Evolutionary conservation across 768 basidiomycete species (phyloP).

Genomic region (Trametes coccinea): DNA sequence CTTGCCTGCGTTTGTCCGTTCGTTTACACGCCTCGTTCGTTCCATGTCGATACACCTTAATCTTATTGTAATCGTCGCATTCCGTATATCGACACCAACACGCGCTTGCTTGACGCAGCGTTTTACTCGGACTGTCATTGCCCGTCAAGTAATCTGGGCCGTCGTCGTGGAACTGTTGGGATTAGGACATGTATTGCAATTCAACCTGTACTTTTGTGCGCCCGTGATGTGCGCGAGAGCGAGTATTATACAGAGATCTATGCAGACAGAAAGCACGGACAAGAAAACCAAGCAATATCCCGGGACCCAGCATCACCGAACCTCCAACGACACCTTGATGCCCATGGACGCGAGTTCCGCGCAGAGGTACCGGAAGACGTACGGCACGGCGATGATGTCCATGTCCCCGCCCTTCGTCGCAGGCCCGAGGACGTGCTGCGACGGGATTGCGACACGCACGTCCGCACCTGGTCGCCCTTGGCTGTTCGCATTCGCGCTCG

Average conservation of each 20-base stretch:
- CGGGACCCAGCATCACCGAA: constrained; percentile 42
- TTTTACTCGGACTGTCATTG: too few species aligned
- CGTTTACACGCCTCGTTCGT: constrained; percentile 3
- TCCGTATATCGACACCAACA: background rate
- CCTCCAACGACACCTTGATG: constrained; percentile 84
- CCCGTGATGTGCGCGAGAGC: background rate
- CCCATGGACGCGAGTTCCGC: constrained; percentile 99
- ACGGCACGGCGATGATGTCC: constrained; percentile 95
- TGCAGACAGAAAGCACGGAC: constrained; percentile 6
- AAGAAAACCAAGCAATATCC: background rate
- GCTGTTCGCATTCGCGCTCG: constrained; percentile 49
- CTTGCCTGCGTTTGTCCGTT: background rate
- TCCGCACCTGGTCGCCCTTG: constrained; percentile 39
- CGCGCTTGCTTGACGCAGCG: too few species aligned
- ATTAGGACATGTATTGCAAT: constrained; percentile 12
- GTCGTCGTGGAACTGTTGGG: background rate
- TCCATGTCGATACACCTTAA: background rate
- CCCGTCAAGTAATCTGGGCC: too few species aligned
- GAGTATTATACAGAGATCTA: constrained; percentile 16
- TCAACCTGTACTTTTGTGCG: constrained; percentile 15
- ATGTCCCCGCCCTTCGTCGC: constrained; percentile 74
- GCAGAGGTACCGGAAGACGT: constrained; percentile 91
- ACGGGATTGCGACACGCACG: constrained; percentile 64
- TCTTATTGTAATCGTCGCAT: constrained; percentile 7
- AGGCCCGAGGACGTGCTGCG: constrained; percentile 63